Evolutionary conservation across 208 protist genomes (phyloP), one percentile per base, ranked within the genome.

Genomic region (Acanthamoeba sp.): DNA sequence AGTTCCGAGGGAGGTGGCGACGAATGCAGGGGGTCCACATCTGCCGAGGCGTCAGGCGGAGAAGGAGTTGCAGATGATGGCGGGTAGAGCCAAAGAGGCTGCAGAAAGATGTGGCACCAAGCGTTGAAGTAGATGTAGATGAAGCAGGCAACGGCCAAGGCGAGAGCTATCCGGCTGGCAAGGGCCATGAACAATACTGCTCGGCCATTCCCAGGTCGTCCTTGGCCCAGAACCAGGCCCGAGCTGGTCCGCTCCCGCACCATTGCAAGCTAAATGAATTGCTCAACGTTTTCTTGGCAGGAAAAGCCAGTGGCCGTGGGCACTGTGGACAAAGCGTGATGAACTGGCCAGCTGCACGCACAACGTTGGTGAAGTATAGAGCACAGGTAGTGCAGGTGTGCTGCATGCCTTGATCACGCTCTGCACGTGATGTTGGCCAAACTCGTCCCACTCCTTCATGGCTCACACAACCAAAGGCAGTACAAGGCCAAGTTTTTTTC

Each of bases 121-220:
- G 69, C 69, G 34, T 78, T 78, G 69, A 78, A 78, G 69, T 78
- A 78, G 69, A 78, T 40, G 18, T 42, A 78, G n/a, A 45, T 22
- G 69, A 78, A 78, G 29, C 34, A 78, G 24, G 69, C 29, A 42
- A 78, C 5, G 34, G 69, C 69, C 14, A 78, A 32, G 32, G 10
- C n/a, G 29, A 78, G 24, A 7, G 69, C 34, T 16, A 36, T 34
- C 2, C 34, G 69, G 2, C 69, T 32, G 20, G 32, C 12, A 7
- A 78, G 10, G 29, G 36, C 36, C 69, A 78, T 78, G 36, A 36
- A 78, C 24, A 36, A 29, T 4, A 78, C 69, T 4, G 69, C 69
- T 0, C 34, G 69, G 6, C 29, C 69, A 45, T 20, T 29, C 6
- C 24, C 36, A 7, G 69, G 34, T 6, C 69, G 69, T 10, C 1